A percentile compares a stretch with the other conserved stretches of the same genome.
These are phyloP conservation scores for Annulohypoxylon maeteangense DNA, from an alignment of 495 filamentous ascomycete genomes.

Conservation along the genomic window DNA sequence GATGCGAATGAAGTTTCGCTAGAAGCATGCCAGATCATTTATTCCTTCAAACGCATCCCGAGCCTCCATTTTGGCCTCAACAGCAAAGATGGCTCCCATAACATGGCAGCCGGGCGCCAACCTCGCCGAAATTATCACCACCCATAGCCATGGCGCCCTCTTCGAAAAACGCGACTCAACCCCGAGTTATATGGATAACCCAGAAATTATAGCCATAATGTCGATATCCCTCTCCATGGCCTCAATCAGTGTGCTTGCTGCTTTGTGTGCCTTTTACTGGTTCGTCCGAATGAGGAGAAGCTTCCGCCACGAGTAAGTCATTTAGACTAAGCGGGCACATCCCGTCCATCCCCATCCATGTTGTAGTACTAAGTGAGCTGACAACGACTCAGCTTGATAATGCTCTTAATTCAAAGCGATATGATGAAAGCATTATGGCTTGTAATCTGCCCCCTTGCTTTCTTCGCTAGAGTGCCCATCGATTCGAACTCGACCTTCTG, in stretches of 20 bases:
- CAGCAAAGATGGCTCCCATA: slow-evolving; percentile 37
- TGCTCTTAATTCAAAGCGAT: slow-evolving; percentile 75
- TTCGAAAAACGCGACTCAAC: slow-evolving; percentile 14
- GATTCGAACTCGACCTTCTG: slow-evolving; percentile 66
- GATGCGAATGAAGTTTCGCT: slow-evolving; percentile 3
- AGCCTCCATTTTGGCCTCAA: slow-evolving; percentile 22
- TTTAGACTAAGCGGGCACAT: neutral
- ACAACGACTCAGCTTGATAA: slow-evolving; percentile 65
- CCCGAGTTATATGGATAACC: slow-evolving; percentile 2
- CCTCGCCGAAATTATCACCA: slow-evolving; percentile 13
- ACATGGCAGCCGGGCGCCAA: slow-evolving; percentile 1
- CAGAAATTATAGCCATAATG: slow-evolving; percentile 38
- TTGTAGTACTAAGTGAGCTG: slow-evolving; percentile 29
- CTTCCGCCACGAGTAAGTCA: slow-evolving; percentile 78
- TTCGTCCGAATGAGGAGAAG: slow-evolving; percentile 77
- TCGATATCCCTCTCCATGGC: slow-evolving; percentile 48
- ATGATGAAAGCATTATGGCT: slow-evolving; percentile 74
- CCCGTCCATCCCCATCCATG: neutral
- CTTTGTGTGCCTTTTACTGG: slow-evolving; percentile 71
- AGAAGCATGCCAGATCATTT: slow-evolving; percentile 32
- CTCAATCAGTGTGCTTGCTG: slow-evolving; percentile 63
- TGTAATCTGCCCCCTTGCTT: slow-evolving; percentile 68
- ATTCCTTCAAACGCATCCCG: slow-evolving; percentile 13
- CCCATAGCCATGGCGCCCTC: neutral
- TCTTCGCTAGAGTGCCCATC: slow-evolving; percentile 58